Base-by-base conservation (phyloP, 257 asterid genomes). In the Plectranthus barbatus region DNA sequence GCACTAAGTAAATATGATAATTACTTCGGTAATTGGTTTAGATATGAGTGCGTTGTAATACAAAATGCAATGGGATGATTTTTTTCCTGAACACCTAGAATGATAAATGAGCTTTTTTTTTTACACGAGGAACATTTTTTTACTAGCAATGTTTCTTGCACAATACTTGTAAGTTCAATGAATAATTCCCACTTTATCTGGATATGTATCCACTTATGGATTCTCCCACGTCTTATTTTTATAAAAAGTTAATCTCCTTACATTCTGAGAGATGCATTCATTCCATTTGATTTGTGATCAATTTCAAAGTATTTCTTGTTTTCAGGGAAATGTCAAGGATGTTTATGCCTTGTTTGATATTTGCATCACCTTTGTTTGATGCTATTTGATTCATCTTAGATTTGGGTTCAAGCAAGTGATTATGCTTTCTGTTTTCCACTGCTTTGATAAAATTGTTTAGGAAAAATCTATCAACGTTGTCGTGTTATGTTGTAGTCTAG, bases 231-330 rank as follows among this genome's bases (percentile, higher is more conserved):
- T 21, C 57, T 5, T 21, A 20, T 34, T 33, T 17, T 57, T 26
- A 15, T 12, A 19, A 10, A 24, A 48, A n/a, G 42, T 23, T 34
- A 14, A 50, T 12, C 52, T 21, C 29, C 34, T 46, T 52, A 34
- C 23, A 15, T 8, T n/a, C 45, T 47, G 9, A 23, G 15, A 52
- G 40, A 21, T 49, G 37, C 29, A 15, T 14, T 20, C 13, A 15
- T 73, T 66, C 48, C 9, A 50, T 66, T 46, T 62, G 75, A 52
- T 53, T 24, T 63, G 47, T 31, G 44, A n/a, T n/a, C n/a, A 61
- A 29, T 41, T 60, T 72, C 31, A 19, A 56, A 56, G 65, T 60
- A n/a, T 60, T 31, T 58, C 31, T 39, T 3, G 46, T 18, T n/a
- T 1, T 13, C 14, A 13, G 6, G 55, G 24, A 37, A 24, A 17